Percentiles rank a stretch among this genome's conserved stretches.
Conservation (phyloP, 805 yeast species). For the Cyberlindnera japonica region DNA sequence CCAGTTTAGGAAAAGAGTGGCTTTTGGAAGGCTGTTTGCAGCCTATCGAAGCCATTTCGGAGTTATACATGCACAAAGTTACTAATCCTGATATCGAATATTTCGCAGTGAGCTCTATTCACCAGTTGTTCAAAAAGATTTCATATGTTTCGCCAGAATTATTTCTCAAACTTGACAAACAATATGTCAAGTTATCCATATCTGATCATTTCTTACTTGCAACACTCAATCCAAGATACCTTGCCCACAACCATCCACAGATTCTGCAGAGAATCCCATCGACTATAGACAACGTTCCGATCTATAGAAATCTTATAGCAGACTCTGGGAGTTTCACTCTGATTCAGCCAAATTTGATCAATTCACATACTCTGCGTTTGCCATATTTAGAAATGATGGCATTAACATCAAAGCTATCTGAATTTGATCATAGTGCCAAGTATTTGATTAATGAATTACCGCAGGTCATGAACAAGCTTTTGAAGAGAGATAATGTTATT, state of each 20-base stretch:
- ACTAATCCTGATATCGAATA: slow-evolving; percentile 16
- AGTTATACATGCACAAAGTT: slow-evolving; percentile 12
- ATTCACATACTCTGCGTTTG: slow-evolving; percentile 12
- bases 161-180: slow-evolving; percentile 10
- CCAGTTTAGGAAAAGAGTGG: slow-evolving; percentile 19
- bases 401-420: slow-evolving; percentile 10
- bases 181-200: slow-evolving; percentile 10
- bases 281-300: slow-evolving; percentile 11
- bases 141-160: slow-evolving; percentile 14
- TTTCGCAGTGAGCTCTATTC: slow-evolving; percentile 17
- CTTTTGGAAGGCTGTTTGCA: slow-evolving; percentile 11
- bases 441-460: slow-evolving; percentile 20
- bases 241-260: slow-evolving; percentile 12
- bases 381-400: slow-evolving; percentile 25
- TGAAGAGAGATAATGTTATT: slow-evolving; percentile 17
- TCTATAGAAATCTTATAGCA: slow-evolving; percentile 16
- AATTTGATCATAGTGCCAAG: slow-evolving; percentile 9
- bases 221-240: slow-evolving; percentile 18
- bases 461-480: slow-evolving; percentile 23
- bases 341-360: slow-evolving; percentile 10
- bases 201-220: slow-evolving; percentile 13
- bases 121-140: slow-evolving; percentile 16
- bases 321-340: slow-evolving; percentile 7
- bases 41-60: slow-evolving; percentile 12
- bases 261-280: slow-evolving; percentile 13